Evolutionary conservation across 1,284 basidiomycete species (phyloP), one percentile per base, ranked within the genome.

Genomic region (Puccinia coronata): DNA sequence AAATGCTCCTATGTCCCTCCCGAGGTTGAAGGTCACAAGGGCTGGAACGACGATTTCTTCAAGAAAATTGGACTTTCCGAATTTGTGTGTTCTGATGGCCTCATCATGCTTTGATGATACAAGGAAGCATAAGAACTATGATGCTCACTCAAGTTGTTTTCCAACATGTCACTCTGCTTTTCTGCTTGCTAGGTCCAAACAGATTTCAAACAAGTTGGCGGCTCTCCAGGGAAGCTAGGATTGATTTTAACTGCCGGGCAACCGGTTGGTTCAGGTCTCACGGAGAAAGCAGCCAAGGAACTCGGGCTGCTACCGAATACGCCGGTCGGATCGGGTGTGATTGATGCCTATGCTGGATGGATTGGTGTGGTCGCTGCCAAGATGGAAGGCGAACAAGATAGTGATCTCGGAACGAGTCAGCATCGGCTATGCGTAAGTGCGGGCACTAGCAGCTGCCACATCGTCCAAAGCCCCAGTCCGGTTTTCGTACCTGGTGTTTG

Each of bases 331-430:
- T 96, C 94, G 83, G 96, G 91, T 31, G 90, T 99, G 67, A 98
- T 99, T 84, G 96, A 99, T 84, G 96, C 96, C 90, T 98, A 98
- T 86, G 95, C 96, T 1, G 96, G 96, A n/a, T 99, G 96, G 96
- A 89, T 99, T 84, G 96, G 97, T 25, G 98, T 96, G 0, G 91
- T 98, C 53, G 96, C 93, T 11, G 96, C 95, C 11, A 88, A 91
- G 83, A 90, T 88, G 59, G 85, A 87, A 36, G 89, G 90, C 78
- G 87, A 89, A 70, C 82, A 82, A 11, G 57, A 82, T 0, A 74
- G 84, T 11, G 88, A 88, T 14, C 87, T 95, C 4, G 90, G 91
- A 25, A 92, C 95, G 83, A 93, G 93, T 16, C 88, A 89, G 20
- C 91, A 93, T 85, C 90, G 96, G 71, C 88, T 99, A 36, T 96